Evolutionary conservation across 1,284 basidiomycete genomes (phyloP).

Genomic region (Termitomyces sp.): DNA sequence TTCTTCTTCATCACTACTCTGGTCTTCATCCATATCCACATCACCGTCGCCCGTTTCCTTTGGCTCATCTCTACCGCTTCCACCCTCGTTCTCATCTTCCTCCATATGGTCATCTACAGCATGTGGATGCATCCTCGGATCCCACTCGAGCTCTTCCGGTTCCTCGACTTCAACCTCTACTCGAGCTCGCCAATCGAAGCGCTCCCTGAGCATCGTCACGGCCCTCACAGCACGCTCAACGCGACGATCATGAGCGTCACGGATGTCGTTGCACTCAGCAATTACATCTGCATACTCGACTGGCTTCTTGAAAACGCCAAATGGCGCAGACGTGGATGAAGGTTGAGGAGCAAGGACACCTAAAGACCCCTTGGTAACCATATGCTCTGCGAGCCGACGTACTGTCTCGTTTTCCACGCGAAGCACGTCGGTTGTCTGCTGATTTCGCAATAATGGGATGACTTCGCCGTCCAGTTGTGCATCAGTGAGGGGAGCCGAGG

Average conservation of each 20-base stretch:
- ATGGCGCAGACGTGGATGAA: constrained; percentile 12
- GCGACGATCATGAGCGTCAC: constrained; percentile 62
- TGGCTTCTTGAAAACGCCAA: constrained; percentile 24
- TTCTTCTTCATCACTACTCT: constrained; percentile 34
- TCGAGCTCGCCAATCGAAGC: constrained; percentile 72
- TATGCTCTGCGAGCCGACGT: constrained; percentile 58
- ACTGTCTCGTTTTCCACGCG: constrained; percentile 65
- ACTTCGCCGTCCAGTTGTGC: constrained; percentile 65
- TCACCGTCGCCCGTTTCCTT: constrained; percentile 32
- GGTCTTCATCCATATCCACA: constrained; percentile 21
- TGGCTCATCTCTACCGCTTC: constrained; percentile 22
- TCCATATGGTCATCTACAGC: constrained; percentile 24
- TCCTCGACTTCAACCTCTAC: constrained; percentile 70
- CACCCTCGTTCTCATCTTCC: constrained; percentile 28
- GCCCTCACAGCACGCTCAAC: constrained; percentile 69
- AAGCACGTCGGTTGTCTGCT: constrained; percentile 71
- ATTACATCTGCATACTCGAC: constrained; percentile 57
- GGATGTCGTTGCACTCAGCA: constrained; percentile 59
- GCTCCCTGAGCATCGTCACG: constrained; percentile 66
- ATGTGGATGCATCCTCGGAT: constrained; percentile 38
- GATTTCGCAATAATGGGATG: constrained; percentile 66
- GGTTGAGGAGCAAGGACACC: constrained; percentile 38
- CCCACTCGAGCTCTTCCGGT: constrained; percentile 69
- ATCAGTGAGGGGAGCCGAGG: constrained; percentile 51
- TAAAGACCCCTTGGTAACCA: constrained; percentile 56